Evolutionary conservation across 2,329 filamentous ascomycete genomes (phyloP), one percentile per base, ranked within the genome.

Genomic region (Calonectria naviculata): DNA sequence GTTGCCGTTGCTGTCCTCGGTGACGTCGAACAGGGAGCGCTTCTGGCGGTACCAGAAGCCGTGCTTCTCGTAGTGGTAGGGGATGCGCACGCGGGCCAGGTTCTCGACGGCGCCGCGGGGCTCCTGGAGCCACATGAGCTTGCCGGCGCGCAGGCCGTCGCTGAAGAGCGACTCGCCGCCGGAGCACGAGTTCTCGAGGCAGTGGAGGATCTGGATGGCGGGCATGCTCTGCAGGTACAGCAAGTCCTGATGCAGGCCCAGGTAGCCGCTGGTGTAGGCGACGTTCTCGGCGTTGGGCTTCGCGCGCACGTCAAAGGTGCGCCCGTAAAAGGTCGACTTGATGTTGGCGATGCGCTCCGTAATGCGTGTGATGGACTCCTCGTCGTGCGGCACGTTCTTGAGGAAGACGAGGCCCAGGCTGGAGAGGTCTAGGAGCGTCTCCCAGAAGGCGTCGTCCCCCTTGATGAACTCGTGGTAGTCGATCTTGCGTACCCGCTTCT

Each of bases 211-310:
- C 83, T 99, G 96, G 63, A 97, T 90, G 36, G 92, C 91, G 0
- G 96, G 96, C 3, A 94, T 91, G 62, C 94, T 90, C 17, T 89
- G 85, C 83, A 97, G 93, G 84, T 98, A 98, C 67, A 98, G 88
- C 46, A 98, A 88, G 81, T 98, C 97, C 90, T 98, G 97, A 84
- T 99, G 97, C 58, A 98, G 91, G 19, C 94, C 94, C 1, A 98
- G 90, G 78, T 92, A 92, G 60, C 92, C 89, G 78, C 89, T 92
- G 1, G 96, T 98, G 84, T 98, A 95, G 12, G 97, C 96, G 5
- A 98, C 94, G 80, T 98, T 98, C 80, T 96, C 95, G 28, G 95
- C 94, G 67, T 94, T 82, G 1, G 93, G 77, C 65, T 97, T 93
- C 4, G 92, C 94, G 65, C 91, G 90, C 15, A 98, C 96, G 82